Evolutionary conservation across 768 basidiomycete genomes (phyloP), one percentile per base, ranked within the genome.

Genomic region (Tricholoma saponaceum): DNA sequence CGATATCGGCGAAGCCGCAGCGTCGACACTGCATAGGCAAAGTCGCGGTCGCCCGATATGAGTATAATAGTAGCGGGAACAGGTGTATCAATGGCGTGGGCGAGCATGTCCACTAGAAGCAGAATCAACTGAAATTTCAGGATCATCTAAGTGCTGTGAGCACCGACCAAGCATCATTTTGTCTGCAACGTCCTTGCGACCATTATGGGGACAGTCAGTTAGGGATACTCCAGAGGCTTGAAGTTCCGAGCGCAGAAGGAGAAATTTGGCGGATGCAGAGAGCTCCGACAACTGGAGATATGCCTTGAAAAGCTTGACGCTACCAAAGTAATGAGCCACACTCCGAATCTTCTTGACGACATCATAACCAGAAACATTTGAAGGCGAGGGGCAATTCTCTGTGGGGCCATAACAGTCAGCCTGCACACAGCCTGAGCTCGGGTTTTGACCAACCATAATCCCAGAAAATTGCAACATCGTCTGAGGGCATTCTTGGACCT

Each of bases 41-140:
- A 83, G 66, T 88, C 86, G 41, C 84, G 76, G 68, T 89, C 86
- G 16, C 82, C 84, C 0, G 86, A 79, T 62, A 90, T 84, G 35
- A 90, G 72, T 44, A 88, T 69, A 61, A 87, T 70, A 14, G 85
- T 86, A 25, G 79, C 64, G 57, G 80, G 79, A 2, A 77, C 57
- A 3, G 78, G 71, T 60, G 81, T 79, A 70, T 89, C 87, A 63
- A 85, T 79, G n/a, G 83, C 86, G 66, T 83, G 80, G 6, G 81
- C 75, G 56, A 89, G 70, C 77, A 89, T 83, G 63, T 89, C 88
- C 49, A 85, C 87, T 87, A 66, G 20, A 28, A 14, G 26, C 18
- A 66, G 20, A 30, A 14, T 22, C 20, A 53, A 8, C 8, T 49
- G 59, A 57, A 46, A 41, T 33, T 22, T 14, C 51, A 46, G 3